phyloP scores from a whole-genome alignment of 2,329 filamentous ascomycete genomes.

The Periglandula ipomoeae region DNA sequence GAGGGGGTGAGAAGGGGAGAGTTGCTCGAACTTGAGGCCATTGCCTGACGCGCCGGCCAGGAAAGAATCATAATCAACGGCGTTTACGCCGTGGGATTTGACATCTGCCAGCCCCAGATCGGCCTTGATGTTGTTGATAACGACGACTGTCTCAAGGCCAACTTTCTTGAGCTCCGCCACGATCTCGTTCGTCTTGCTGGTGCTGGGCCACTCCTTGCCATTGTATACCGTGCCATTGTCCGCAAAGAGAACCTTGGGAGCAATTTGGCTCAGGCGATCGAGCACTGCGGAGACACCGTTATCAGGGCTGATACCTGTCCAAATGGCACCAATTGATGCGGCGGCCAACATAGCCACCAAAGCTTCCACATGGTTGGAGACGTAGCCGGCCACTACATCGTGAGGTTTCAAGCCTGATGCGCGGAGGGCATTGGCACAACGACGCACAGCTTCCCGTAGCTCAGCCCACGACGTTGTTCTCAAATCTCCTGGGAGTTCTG shows the following conservation, averaged over 20 bases:
- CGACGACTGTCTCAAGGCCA: conserved; percentile 59
- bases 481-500: conserved; percentile 58
- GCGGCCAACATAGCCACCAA: conserved; percentile 82
- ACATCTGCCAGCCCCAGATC: conserved; percentile 35
- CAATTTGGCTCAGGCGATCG: conserved; percentile 78
- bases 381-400: conserved; percentile 60
- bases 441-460: conserved; percentile 67
- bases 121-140: conserved; percentile 58
- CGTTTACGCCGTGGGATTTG: conserved; percentile 27
- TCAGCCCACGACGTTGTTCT: conserved; percentile 61
- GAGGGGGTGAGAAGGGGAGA: conserved; percentile 77
- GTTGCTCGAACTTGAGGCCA: conserved; percentile 59
- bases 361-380: conserved; percentile 83
- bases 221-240: conserved; percentile 90
- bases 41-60: conserved; percentile 32
- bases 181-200: conserved; percentile 71
- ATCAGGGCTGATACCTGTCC: conserved; percentile 90
- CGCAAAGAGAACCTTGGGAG: conserved; percentile 71
- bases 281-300: conserved; percentile 86
- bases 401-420: conserved; percentile 49
- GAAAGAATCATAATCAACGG: conserved; percentile 36
- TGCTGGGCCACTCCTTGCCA: conserved; percentile 75
- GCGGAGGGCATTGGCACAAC: conserved; percentile 62
- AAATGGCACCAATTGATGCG: conserved; percentile 74
- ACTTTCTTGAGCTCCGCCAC: conserved; percentile 49